Conservation (phyloP, 441 rosid genomes). For the Dalechampia spathulata region DNA sequence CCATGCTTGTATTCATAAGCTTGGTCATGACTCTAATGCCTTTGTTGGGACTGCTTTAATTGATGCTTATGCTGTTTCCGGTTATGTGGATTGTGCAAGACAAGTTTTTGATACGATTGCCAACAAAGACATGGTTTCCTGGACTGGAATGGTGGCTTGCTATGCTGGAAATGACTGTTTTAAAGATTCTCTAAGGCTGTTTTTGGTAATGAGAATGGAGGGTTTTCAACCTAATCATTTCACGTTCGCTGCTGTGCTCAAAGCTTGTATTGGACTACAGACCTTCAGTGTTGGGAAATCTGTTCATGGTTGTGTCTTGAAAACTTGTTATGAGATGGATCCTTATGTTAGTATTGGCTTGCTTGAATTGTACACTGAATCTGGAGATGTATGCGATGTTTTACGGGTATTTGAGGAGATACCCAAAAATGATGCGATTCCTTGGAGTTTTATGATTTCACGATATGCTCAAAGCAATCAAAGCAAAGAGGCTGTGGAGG, state of each 20-base stretch:
- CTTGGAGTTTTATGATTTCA: conserved; percentile 93
- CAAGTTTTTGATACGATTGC: conserved; percentile 51
- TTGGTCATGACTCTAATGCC: conserved; percentile 54
- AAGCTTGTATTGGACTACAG: conserved; percentile 63
- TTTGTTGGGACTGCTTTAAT: conserved; percentile 77
- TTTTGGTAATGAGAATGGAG: conserved; percentile 49
- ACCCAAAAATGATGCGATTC: conserved; percentile 62
- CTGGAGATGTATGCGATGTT: conserved; percentile 38
- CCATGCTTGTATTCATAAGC: conserved; percentile 67
- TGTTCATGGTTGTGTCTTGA: conserved; percentile 59
- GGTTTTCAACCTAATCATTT: conserved; percentile 65
- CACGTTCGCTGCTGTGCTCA: conserved; percentile 59
- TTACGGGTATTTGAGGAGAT: conserved; percentile 55
- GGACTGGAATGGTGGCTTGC: conserved; percentile 79
- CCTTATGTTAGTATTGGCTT: conserved; percentile 53
- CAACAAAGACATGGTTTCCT: conserved; percentile 65
- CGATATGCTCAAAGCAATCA: conserved; percentile 54
- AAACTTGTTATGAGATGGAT: conserved; percentile 51
- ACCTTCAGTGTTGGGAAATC: conserved; percentile 42
- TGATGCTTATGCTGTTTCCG: conserved; percentile 56
- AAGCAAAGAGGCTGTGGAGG: conserved; percentile 45
- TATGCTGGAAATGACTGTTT: conserved; percentile 60
- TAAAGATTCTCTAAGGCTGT: conserved; percentile 37
- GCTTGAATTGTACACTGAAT: conserved; percentile 66
- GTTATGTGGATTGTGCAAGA: conserved; percentile 45